These are phyloP conservation scores for Hypoxylon rubiginosum DNA, from an alignment of 2,329 filamentous ascomycete species.

Conservation along the genomic window DNA sequence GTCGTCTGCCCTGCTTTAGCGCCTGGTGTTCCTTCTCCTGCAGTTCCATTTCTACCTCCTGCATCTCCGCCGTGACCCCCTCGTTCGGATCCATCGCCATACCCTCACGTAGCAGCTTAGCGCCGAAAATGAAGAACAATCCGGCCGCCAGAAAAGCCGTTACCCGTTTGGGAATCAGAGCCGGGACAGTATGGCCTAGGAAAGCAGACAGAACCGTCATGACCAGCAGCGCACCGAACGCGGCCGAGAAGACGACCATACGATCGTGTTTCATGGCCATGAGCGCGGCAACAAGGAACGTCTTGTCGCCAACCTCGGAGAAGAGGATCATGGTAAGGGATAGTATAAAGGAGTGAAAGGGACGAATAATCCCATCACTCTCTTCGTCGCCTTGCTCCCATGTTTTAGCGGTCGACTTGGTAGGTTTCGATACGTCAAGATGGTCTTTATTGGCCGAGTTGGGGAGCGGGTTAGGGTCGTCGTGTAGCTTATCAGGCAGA, in stretches of 20 bases:
- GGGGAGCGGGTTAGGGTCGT: slow-evolving; percentile 78
- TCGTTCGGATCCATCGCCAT: slow-evolving; percentile 90
- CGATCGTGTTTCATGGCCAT: slow-evolving; percentile 99
- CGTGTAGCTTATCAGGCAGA: slow-evolving; percentile 82
- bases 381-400: slow-evolving; percentile 56
- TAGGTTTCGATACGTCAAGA: slow-evolving; percentile 65
- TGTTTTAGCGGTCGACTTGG: slow-evolving; percentile 51
- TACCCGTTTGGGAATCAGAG: slow-evolving; percentile 88
- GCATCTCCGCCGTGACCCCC: slow-evolving; percentile 96
- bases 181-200: slow-evolving; percentile 91
- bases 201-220: slow-evolving; percentile 97
- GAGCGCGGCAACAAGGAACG: slow-evolving; percentile 93
- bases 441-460: slow-evolving; percentile 75
- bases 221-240: slow-evolving; percentile 88
- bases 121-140: slow-evolving; percentile 91
- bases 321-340: slow-evolving; percentile 98
- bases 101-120: slow-evolving; percentile 86
- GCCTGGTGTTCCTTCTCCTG: slow-evolving; percentile 90
- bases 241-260: slow-evolving; percentile 92
- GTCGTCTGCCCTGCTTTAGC: slow-evolving; percentile 73
- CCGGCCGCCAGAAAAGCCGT: slow-evolving; percentile 88
- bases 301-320: slow-evolving; percentile 98
- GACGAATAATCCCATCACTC: slow-evolving; percentile 76
- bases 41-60: slow-evolving; percentile 93
- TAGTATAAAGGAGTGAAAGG: slow-evolving; percentile 88